These are phyloP conservation scores for Melaleuca alternifolia DNA, from an alignment of 345 rosid species.

Conservation along the genomic window DNA sequence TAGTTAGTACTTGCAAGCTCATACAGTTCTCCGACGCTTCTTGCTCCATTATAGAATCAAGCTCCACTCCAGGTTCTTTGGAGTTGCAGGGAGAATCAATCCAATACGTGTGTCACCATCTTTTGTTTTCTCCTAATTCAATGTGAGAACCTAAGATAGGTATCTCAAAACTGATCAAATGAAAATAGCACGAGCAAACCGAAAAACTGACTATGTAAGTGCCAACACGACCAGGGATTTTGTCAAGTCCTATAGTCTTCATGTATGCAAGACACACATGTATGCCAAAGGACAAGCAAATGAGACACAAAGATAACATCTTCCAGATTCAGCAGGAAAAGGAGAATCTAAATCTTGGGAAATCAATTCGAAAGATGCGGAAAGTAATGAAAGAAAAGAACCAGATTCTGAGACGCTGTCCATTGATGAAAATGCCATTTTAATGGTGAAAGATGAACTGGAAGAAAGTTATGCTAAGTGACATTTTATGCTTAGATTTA, in stretches of 20 bases:
- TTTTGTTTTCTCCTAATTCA: constrained; percentile 24
- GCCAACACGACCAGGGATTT: background rate
- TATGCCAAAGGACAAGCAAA: constrained; percentile 2
- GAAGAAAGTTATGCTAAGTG: background rate
- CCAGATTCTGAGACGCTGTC: background rate
- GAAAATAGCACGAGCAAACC: background rate
- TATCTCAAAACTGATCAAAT: background rate
- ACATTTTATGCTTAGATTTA: background rate
- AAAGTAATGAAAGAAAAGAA: background rate
- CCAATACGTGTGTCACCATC: background rate
- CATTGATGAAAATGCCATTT: background rate
- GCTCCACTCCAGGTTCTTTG: background rate
- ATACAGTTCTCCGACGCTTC: background rate
- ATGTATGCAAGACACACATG: background rate
- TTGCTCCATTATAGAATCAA: background rate
- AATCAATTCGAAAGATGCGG: background rate
- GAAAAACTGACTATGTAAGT: background rate
- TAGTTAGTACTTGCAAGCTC: background rate
- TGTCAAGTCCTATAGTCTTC: background rate
- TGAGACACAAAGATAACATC: background rate
- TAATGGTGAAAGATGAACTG: background rate
- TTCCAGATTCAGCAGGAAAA: constrained; percentile 2
- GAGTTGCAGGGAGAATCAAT: background rate
- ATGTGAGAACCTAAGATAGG: constrained; percentile 1
- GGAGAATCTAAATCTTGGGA: background rate